Evolutionary conservation across 2,329 filamentous ascomycete species (phyloP).

Genomic region (Dactylellina haptotyla): DNA sequence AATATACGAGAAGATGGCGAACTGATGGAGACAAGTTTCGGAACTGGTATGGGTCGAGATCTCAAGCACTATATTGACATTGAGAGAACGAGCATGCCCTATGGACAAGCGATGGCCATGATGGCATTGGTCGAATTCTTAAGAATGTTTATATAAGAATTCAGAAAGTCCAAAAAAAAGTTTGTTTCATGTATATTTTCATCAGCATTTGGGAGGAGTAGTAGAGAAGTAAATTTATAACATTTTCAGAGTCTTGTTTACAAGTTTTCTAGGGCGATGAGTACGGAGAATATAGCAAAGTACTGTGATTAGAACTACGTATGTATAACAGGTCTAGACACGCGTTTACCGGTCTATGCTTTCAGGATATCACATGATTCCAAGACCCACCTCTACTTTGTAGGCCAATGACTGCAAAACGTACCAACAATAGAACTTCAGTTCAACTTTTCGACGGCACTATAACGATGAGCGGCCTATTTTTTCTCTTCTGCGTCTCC

Average conservation of each 20-base stretch:
- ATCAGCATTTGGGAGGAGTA: too few relatives aligned
- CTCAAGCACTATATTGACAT: slow-evolving; percentile 83
- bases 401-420: too few relatives aligned
- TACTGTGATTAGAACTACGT: too few relatives aligned
- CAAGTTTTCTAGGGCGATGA: too few relatives aligned
- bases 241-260: neutral
- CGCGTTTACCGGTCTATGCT: neutral
- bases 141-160: slow-evolving; percentile 67
- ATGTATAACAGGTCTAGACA: neutral
- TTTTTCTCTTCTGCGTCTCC: slow-evolving; percentile 10
- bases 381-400: too few relatives aligned
- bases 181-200: too few relatives aligned
- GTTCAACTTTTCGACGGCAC: slow-evolving; percentile 1
- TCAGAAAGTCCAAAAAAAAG: too few relatives aligned
- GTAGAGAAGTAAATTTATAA: neutral
- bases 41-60: slow-evolving; percentile 78
- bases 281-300: too few relatives aligned
- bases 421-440: too few relatives aligned
- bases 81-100: slow-evolving; percentile 80
- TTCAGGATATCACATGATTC: neutral
- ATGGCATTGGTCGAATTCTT: slow-evolving; percentile 81
- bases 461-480: too few relatives aligned
- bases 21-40: slow-evolving; percentile 78
- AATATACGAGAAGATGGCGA: slow-evolving; percentile 76
- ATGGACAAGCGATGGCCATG: slow-evolving; percentile 85